These are phyloP conservation scores for Candida gorgasii DNA, from an alignment of 805 yeast genomes.

Conservation along the genomic window DNA sequence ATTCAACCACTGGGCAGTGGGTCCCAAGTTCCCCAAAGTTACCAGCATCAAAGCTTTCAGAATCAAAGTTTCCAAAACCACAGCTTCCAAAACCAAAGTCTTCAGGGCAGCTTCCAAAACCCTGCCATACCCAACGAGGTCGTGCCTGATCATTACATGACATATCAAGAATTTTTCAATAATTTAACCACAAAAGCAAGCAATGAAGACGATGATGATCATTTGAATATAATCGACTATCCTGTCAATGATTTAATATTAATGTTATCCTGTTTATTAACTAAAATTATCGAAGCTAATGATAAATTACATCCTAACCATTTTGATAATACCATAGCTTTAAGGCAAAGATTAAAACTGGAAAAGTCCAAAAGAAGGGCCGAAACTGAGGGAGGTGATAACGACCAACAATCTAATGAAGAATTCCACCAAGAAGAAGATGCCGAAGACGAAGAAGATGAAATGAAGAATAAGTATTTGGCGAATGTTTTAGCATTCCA, in stretches of 20 bases:
- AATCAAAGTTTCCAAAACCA: slow-evolving; percentile 7
- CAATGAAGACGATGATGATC: slow-evolving; percentile 40
- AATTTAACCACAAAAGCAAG: slow-evolving; percentile 20
- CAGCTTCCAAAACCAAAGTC: slow-evolving; percentile 14
- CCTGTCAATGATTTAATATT: slow-evolving; percentile 77
- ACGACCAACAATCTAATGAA: slow-evolving; percentile 12
- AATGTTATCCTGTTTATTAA: slow-evolving; percentile 83
- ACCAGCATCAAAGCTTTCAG: slow-evolving; percentile 1
- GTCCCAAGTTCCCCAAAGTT: slow-evolving; percentile 2
- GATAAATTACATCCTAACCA: slow-evolving; percentile 78
- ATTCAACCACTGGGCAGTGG: not conserved
- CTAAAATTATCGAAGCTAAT: slow-evolving; percentile 87
- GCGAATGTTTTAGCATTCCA: slow-evolving; percentile 86
- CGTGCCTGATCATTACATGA: slow-evolving; percentile 45
- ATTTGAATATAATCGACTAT: slow-evolving; percentile 75
- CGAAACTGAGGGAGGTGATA: slow-evolving; percentile 13
- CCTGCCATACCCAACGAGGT: slow-evolving; percentile 8
- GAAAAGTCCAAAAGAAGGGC: slow-evolving; percentile 23
- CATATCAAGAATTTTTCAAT: slow-evolving; percentile 41
- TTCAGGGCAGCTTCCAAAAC: not conserved
- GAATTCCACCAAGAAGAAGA: slow-evolving; percentile 16
- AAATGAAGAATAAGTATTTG: slow-evolving; percentile 51
- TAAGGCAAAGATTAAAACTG: slow-evolving; percentile 37
- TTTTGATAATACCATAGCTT: slow-evolving; percentile 47
- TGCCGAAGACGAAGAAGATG: slow-evolving; percentile 40